Evolutionary conservation across 441 rosid species (phyloP), one percentile per base, ranked within the genome.

Genomic region (Gossypium gossypioides): DNA sequence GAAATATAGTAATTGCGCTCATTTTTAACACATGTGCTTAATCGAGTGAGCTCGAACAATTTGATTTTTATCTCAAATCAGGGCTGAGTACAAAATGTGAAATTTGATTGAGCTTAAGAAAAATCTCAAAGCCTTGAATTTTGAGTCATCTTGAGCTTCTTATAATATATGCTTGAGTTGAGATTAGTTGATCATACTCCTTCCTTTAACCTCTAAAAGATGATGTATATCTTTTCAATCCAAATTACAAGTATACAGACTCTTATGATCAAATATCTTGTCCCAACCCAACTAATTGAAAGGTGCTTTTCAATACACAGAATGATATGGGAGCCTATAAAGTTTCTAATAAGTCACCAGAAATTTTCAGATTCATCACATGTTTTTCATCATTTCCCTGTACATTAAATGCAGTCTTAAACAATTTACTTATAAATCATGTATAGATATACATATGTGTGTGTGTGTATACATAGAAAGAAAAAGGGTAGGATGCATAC

Each of bases 401-500:
- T 63, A 2, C 29, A 12, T 10, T 22, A 63, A 13, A 37, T 3
- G 56, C 21, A 15, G 1, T 0, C 18, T 51, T 51, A 15, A 15
- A 5, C 8, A 51, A n/a, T 51, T 1, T 51, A 51, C 54, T 48
- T 48, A 15, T 15, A 51, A 16, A 51, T 5, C 2, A 51, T 15
- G 56, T 51, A 15, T 51, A 15, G 6, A 4, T 1, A 2, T 48
- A 48, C 18, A n/a, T 3, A 0, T 48, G 44, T 37, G 12, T 37
- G 10, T 7, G 42, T 34, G 42, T 8, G 12, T 48, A 4, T 48
- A n/a, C 2, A 4, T 64, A 7, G 22, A 32, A 60, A 65, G 34
- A 13, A 44, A 34, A 44, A 55, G 63, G 52, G 15, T 55, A 29
- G 52, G 37, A 64, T 18, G 77, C 92, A 34, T 83, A 93, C 97